Evolutionary conservation across 2,329 filamentous ascomycete genomes (phyloP).

Genomic region (Neopestalotiopsis rosae): DNA sequence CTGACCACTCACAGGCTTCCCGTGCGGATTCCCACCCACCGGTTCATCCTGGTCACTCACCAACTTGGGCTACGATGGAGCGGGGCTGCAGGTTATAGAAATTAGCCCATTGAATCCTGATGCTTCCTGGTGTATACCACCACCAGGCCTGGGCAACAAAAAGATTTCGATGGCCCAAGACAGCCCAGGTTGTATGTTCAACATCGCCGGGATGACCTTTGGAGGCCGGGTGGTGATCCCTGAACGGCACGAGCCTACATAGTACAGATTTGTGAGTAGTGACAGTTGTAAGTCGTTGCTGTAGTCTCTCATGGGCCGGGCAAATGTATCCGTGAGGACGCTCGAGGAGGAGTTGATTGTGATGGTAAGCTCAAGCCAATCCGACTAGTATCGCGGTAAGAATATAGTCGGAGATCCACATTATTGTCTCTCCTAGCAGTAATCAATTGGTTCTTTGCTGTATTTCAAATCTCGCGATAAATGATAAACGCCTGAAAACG

Average conservation of each 20-base stretch:
- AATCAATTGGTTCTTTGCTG: too few species aligned
- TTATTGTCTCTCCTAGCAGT: too few species aligned
- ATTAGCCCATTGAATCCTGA: constrained; percentile 10
- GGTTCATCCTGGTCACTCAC: constrained; percentile 6
- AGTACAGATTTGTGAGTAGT: background rate
- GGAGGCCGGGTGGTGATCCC: background rate
- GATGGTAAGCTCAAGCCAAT: too few species aligned
- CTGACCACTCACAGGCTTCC: constrained; percentile 41
- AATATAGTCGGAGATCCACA: too few species aligned
- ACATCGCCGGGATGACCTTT: background rate
- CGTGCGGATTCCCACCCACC: constrained; percentile 21
- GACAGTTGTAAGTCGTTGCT: background rate
- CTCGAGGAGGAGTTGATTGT: too few species aligned
- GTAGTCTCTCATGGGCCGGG: background rate
- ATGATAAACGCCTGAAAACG: too few species aligned
- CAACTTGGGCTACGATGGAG: constrained; percentile 6
- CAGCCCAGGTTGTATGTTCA: background rate
- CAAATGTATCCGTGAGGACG: background rate
- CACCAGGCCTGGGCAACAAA: constrained; percentile 24
- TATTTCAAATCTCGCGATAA: too few species aligned
- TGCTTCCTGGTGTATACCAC: constrained; percentile 4
- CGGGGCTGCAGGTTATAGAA: constrained; percentile 16
- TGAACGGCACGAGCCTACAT: background rate
- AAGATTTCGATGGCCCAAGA: background rate
- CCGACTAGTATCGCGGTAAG: too few species aligned